A percentile compares a stretch with the other conserved stretches of the same genome.
Evolutionary conservation across 768 basidiomycete genomes (phyloP).

Genomic region (Sistotremastrum niveocremeum): DNA sequence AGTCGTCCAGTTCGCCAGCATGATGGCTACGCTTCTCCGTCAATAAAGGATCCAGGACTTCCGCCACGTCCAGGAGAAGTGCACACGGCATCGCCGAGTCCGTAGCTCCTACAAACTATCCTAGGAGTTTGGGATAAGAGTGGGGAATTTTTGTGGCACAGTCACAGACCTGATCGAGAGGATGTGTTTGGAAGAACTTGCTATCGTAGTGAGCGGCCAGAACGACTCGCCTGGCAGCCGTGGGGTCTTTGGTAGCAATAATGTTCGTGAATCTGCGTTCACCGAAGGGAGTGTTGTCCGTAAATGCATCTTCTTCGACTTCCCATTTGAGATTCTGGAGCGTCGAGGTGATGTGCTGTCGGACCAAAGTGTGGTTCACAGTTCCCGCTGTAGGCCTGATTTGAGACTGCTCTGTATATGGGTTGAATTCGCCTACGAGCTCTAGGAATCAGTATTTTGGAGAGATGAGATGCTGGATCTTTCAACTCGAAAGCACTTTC

Average conservation of each 20-base stretch:
- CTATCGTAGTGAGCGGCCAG: slow-evolving; percentile 92
- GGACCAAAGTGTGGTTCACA: slow-evolving; percentile 67
- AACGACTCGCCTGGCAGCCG: slow-evolving; percentile 65
- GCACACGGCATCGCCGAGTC: slow-evolving; percentile 95
- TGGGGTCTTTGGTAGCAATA: slow-evolving; percentile 90
- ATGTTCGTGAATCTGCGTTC: slow-evolving; percentile 72
- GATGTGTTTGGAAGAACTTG: slow-evolving; percentile 66
- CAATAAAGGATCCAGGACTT: slow-evolving; percentile 63
- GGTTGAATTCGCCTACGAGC: slow-evolving; percentile 35
- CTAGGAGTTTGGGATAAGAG: not conserved
- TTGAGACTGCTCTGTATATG: slow-evolving; percentile 3
- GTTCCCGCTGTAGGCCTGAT: slow-evolving; percentile 39
- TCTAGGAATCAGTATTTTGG: slow-evolving; percentile 77
- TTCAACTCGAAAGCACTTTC: slow-evolving; percentile 51
- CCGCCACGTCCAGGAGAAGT: slow-evolving; percentile 85
- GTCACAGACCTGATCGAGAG: slow-evolving; percentile 55
- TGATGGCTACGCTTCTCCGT: slow-evolving; percentile 22
- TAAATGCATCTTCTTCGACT: slow-evolving; percentile 75
- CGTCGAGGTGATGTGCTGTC: slow-evolving; percentile 64
- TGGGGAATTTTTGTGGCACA: not conserved
- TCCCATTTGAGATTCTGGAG: slow-evolving; percentile 73
- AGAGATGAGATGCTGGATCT: slow-evolving; percentile 60
- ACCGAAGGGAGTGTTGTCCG: slow-evolving; percentile 70
- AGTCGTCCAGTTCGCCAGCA: slow-evolving; percentile 18
- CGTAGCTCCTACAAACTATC: slow-evolving; percentile 90